Evolutionary conservation across 805 yeast species (phyloP), one percentile per base, ranked within the genome.

Genomic region (Saturnispora silvae): DNA sequence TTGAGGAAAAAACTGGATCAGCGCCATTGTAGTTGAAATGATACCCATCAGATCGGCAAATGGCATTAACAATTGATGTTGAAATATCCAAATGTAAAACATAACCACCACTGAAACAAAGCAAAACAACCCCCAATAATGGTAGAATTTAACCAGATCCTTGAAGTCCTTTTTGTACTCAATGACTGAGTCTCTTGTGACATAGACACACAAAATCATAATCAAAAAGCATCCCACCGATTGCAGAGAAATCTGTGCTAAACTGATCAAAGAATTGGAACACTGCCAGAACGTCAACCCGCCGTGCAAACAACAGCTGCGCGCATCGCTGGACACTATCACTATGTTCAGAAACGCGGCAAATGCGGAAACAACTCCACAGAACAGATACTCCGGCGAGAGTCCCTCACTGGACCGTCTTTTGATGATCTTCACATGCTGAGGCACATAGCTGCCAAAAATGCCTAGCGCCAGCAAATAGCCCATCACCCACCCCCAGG

Each of bases 1-100:
- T 56, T 84, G 95, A 1, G 95, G 95, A 35, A 83, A 59, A 49
- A 82, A 84, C 57, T 84, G 94, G 23, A 77, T 56, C 15, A 75
- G 62, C 0, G 94, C 77, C 33, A 81, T 58, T 1, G 67, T 35
- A 0, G 92, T 70, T 1, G 89, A 75, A 31, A 75, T 46, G 11
- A 82, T 38, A 0, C 95, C 95, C 42, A 80, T 64, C 17, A 67
- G 29, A 44, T 70, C 68, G 4, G 94, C 82, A 43, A 70, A 63
- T n/a, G 37, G 7, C n/a, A 15, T 27, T 15, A 38, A 28, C 3
- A 23, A n/a, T 11, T n/a, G n/a, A 16, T 3, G 5, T 7, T 28
- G 27, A 28, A 61, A 50, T 14, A 15, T 20, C 20, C 22, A 16
- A 11, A 56, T 28, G 27, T 65, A 57, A 1, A 60, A 27, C 0